Base-by-base conservation (phyloP, 2,329 filamentous ascomycete genomes). In the Trichocomaceae sp. region DNA sequence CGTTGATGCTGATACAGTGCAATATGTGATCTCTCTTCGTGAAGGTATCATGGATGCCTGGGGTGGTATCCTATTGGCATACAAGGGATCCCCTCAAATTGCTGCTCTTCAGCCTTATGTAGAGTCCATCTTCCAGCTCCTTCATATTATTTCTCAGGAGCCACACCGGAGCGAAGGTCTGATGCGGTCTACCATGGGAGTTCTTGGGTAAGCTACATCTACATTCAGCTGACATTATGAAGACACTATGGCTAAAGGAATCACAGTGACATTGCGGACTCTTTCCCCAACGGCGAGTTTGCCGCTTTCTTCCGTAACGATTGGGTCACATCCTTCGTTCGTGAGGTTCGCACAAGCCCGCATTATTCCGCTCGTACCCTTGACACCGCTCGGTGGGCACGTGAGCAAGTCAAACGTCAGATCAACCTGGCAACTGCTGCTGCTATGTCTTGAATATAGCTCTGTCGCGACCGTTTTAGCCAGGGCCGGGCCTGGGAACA, bases 1-100 rank as follows among this genome's bases (percentile, higher is more conserved):
- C 62, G 85, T 87, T 57, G 88, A 87, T 50, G 93, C 91, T 64
- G 93, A 99, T 74, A 95, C 97, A 87, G 86, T 91, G 56, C 92
- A 97, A 73, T 99, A 99, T 69, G 86, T 99, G 63, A 83, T 95
- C 60, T 96, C 91, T 19, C 81, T 99, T 48, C 86, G 93, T 52
- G 95, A 99, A 70, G 93, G 92, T 63, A 97, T 99, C 62, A 96
- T 97, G 86, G 93, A 99, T 79, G 93, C 93, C 33, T 99, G 95
- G 91, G 90, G 91, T 65, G 93, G 93, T 62, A 93, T 96, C 62
- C 90, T 99, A 68, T 85, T 92, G 70, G 90, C 93, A 52, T 90
- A 97, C 86, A 95, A 93, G 78, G 75, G 80, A 50, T 88, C 66
- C 31, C 64, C 70, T 52, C 68, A 74, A 56, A 87, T 86, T 56